These are phyloP conservation scores for Erythrobasidium hasegawianum DNA, from an alignment of 1,284 basidiomycete genomes.

Conservation along the genomic window DNA sequence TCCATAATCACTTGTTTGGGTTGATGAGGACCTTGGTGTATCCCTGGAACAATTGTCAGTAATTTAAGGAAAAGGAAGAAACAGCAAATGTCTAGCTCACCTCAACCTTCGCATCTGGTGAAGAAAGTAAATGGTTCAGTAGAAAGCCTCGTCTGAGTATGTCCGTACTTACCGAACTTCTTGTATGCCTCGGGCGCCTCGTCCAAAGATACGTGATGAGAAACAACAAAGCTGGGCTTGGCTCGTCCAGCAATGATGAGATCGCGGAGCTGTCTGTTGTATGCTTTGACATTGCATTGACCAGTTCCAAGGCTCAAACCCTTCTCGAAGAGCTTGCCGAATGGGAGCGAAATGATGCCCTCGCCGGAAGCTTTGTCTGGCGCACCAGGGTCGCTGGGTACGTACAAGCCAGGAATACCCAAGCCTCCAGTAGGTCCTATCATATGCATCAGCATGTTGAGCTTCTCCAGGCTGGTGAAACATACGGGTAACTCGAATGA, in stretches of 20 bases:
- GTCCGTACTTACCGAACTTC: conserved; percentile 48
- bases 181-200: conserved; percentile 55
- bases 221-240: conserved; percentile 44
- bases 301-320: conserved; percentile 56
- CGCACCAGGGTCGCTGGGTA: conserved; percentile 55
- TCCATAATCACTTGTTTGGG: conserved; percentile 38
- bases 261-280: conserved; percentile 57
- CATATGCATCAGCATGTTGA: too few species aligned
- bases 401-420: conserved; percentile 57
- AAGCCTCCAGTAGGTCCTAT: conserved; percentile 55
- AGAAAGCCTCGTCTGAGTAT: conserved; percentile 24
- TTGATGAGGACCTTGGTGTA: conserved; percentile 38
- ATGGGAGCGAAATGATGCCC: conserved; percentile 43
- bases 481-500: conserved; percentile 54
- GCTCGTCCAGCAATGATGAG: conserved; percentile 51
- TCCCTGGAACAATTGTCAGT: neutral
- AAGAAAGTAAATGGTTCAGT: neutral
- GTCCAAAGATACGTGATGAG: conserved; percentile 54
- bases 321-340: conserved; percentile 57
- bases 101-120: conserved; percentile 7
- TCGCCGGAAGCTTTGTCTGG: conserved; percentile 56
- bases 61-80: conserved; percentile 46
- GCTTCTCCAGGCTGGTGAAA: too few species aligned
- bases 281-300: conserved; percentile 58
- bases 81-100: conserved; percentile 40